Evolutionary conservation across 1,284 basidiomycete species (phyloP).

Genomic region (Anthracocystis setariae): DNA sequence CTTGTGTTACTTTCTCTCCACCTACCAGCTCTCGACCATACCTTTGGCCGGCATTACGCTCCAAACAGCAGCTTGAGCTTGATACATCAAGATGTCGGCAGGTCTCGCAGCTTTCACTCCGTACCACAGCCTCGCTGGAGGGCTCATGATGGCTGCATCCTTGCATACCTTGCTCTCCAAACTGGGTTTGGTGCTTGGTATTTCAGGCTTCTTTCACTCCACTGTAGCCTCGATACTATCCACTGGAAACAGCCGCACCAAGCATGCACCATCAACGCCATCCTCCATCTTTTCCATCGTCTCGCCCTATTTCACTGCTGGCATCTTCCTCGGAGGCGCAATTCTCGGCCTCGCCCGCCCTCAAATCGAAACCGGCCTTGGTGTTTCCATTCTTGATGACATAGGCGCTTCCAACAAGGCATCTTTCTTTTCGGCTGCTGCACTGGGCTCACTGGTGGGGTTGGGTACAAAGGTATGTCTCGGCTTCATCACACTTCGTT

Average conservation of each 20-base stretch:
- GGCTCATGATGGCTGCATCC: conserved; percentile 62
- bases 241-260: neutral
- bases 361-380: conserved; percentile 44
- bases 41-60: neutral
- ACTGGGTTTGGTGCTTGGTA: conserved; percentile 61
- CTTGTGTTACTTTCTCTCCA: too few species aligned
- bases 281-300: conserved; percentile 30
- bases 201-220: conserved; percentile 62
- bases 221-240: conserved; percentile 21
- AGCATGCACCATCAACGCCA: conserved; percentile 2
- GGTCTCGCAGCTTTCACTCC: conserved; percentile 46
- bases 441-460: conserved; percentile 54
- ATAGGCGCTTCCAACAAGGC: neutral
- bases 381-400: conserved; percentile 54
- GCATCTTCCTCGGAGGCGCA: conserved; percentile 56
- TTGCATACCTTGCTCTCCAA: conserved; percentile 51
- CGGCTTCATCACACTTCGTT: too few species aligned
- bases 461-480: conserved; percentile 62
- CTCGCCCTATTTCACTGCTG: conserved; percentile 44
- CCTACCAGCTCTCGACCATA: neutral
- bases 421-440: conserved; percentile 16
- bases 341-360: conserved; percentile 38
- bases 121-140: conserved; percentile 59
- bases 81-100: conserved; percentile 11
- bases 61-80: neutral